phyloP scores from a whole-genome alignment of 2,329 filamentous ascomycete species.

The Beauveria scarabaeidicola region DNA sequence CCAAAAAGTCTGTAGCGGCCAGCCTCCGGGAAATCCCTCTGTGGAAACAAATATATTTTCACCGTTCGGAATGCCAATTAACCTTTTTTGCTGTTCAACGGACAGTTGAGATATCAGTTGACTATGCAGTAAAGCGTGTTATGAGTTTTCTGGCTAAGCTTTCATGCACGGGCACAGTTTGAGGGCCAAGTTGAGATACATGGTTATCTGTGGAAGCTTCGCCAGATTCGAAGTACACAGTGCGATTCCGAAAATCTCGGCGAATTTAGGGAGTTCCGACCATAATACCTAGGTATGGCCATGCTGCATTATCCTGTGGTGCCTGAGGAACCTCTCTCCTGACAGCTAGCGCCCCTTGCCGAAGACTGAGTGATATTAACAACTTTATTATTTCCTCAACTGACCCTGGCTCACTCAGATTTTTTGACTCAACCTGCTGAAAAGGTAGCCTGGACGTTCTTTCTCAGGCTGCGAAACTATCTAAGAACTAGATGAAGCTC shows the following conservation, averaged over 20 bases:
- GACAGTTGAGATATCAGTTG: neutral
- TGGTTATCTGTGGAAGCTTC: neutral
- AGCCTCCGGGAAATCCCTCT: constrained; percentile 10
- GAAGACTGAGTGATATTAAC: neutral
- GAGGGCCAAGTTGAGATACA: neutral
- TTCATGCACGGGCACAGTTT: neutral
- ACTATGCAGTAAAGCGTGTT: neutral
- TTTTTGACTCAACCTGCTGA: neutral
- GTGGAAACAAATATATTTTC: neutral
- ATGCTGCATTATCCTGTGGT: constrained; percentile 2
- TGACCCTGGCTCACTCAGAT: neutral
- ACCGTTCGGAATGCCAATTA: neutral
- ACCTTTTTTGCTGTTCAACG: neutral
- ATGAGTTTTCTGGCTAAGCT: neutral
- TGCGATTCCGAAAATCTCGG: constrained; percentile 10
- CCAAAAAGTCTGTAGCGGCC: neutral
- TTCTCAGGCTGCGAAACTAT: neutral
- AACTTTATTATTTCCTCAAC: neutral
- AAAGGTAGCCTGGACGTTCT: neutral
- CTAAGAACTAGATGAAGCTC: neutral
- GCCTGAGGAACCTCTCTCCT: constrained; percentile 10
- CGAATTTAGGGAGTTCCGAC: constrained; percentile 10
- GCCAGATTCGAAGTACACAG: constrained; percentile 10
- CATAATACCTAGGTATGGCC: neutral
- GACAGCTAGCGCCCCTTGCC: neutral